Evolutionary conservation across 306 rosid species (phyloP), one percentile per base, ranked within the genome.

Genomic region (Hippophae gyantsensis): DNA sequence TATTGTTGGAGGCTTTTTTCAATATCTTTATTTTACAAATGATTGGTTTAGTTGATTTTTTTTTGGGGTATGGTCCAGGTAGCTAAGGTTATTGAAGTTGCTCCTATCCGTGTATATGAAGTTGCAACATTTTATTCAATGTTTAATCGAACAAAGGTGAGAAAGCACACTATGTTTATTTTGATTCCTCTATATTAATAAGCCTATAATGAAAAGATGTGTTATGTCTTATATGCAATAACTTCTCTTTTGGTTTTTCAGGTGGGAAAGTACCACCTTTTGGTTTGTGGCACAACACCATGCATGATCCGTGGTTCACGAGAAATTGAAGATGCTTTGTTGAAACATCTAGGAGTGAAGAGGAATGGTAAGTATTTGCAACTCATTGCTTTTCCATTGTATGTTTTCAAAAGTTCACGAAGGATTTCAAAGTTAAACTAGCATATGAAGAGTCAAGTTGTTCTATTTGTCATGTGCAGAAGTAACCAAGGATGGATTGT

Each of bases 271-370:
- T 92, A 85, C 74, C 99, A 92, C 72, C 86, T 92, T 10, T 78
- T 92, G 83, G 99, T 88, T 67, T 92, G 99, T 72, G 99, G 99
- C 67, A 92, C 99, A 18, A 81, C 95, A 69, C 99, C 99, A 47
- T 92, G 99, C 75, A 92, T 92, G 99, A 92, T 92, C 49, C 95
- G 96, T 43, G 96, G 99, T 66, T 88, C 99, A 58, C 88, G 95
- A 67, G 99, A 72, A 48, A 92, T 92, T 69, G 96, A 92, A 73
- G 84, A 79, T 61, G 74, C 99, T 64, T 82, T 92, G 66, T 65
- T 92, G 83, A 84, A 85, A 52, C 99, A 92, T 67, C 77, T 92
- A 73, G 96, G 96, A 72, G 95, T 92, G 75, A 83, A 88, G 73
- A 86, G 99, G 75, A 88, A 85, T 69, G 99, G 99, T 92, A 57